Base-by-base conservation (phyloP, 2,329 filamentous ascomycete species). In the Neonectria neomacrospora region DNA sequence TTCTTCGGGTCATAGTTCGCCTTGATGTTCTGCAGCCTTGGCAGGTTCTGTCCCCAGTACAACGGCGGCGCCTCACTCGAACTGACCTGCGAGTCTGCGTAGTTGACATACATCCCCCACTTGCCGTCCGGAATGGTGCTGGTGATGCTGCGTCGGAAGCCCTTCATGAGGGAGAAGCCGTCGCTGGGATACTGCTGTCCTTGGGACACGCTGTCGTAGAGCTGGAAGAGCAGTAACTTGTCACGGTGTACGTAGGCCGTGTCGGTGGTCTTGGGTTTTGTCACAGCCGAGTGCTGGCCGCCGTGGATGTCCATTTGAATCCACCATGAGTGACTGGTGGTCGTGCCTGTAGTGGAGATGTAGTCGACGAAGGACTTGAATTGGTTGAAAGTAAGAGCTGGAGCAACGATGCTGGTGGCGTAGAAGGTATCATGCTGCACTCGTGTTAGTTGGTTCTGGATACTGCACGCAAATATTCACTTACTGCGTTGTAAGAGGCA, bases 171-270 rank as follows among this genome's bases (percentile, higher is more conserved):
- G 1, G 68, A 52, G 54, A 79, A 78, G 0, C 80, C 80, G 12
- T 76, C 73, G 3, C 66, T 51, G 0, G 79, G 79, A 54, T 79
- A 81, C 9, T 64, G 51, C 1, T 52, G 26, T 3, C 60, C 67
- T 11, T 63, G 52, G 0, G 66, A 48, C 2, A 74, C 75, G 2
- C 79, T 74, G 69, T 86, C 83, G 59, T 81, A 80, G 55, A 85
- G 79, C 68, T 87, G 82, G 59, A 82, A 84, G 6, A 87, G 81
- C 1, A 85, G 79, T 12, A 86, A 79, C 64, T 81, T 78, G 55
- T 80, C 76, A 11, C 79, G 80, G 65, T 81, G 80, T 0, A 77
- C 72, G 63, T 79, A 83, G 2, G 80, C 75, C 0, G 78, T 77
- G 7, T 71, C 71, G 8, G 70, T 48, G 6, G 67, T 58, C 10